Percentiles rank a stretch among this genome's conserved stretches.
Conservation (phyloP, 768 basidiomycete species). For the Boletus patriciae region DNA sequence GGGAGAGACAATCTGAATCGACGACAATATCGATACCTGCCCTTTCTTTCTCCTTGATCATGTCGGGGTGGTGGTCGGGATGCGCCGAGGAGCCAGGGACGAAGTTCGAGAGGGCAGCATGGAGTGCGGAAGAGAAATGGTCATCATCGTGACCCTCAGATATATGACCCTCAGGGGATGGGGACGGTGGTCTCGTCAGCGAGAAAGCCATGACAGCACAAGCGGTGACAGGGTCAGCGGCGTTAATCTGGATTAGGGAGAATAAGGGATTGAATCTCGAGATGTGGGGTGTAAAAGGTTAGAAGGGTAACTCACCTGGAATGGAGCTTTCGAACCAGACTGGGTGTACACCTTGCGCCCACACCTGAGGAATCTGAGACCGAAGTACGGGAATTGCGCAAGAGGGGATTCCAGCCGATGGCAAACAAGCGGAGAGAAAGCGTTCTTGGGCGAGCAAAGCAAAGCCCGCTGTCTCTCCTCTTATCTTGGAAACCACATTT, state of each 20-base stretch:
- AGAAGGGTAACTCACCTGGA: conserved; percentile 1
- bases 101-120: conserved; percentile 38
- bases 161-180: conserved; percentile 25
- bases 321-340: conserved; percentile 13
- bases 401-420: not conserved
- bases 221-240: conserved; percentile 9
- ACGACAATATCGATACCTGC: conserved; percentile 76
- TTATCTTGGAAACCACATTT: conserved; percentile 17
- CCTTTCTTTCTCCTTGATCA: conserved; percentile 46
- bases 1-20: conserved; percentile 63
- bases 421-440: not conserved
- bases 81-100: conserved; percentile 21
- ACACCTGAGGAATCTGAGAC: not conserved
- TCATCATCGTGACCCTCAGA: conserved; percentile 33
- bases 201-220: conserved; percentile 35
- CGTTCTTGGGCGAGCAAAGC: not conserved
- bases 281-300: not conserved
- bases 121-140: conserved; percentile 37
- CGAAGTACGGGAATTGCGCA: not conserved
- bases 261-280: not conserved
- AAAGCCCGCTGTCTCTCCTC: not conserved
- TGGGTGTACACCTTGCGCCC: not conserved
- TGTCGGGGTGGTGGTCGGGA: conserved; percentile 36
- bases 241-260: conserved; percentile 10
- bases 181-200: conserved; percentile 36